Evolutionary conservation across 73 alveolate genomes (phyloP).

Genomic region (Tetrahymena borealis): DNA sequence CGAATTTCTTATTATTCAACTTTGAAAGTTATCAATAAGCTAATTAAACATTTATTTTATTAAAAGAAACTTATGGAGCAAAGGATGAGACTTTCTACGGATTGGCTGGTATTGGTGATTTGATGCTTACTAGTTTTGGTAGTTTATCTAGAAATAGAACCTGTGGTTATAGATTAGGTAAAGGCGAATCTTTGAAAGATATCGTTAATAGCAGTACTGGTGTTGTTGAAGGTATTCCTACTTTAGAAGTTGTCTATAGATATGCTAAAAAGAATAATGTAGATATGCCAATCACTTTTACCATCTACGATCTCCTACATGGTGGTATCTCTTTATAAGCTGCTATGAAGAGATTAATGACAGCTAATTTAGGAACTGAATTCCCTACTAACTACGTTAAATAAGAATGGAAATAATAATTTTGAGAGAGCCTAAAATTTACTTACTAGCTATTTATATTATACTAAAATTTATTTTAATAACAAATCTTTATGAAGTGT

Average conservation of each 20-base stretch:
- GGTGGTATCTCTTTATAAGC: constrained; percentile 6
- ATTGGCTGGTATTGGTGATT: constrained; percentile 61
- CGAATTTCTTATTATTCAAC: no score
- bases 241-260: constrained; percentile 31
- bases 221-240: constrained; percentile 44
- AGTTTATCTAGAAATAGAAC: constrained; percentile 34
- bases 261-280: constrained; percentile 3
- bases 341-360: constrained; percentile 12
- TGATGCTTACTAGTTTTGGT: constrained; percentile 54
- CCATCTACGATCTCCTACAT: constrained; percentile 19
- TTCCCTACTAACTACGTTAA: neutral
- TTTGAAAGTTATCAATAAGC: neutral
- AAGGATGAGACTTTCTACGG: constrained; percentile 53
- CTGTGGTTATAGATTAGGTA: constrained; percentile 34
- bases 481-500: no score
- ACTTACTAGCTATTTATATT: no score
- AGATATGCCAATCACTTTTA: constrained; percentile 34
- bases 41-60: neutral
- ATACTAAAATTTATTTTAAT: no score
- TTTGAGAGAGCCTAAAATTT: neutral
- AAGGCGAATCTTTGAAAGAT: constrained; percentile 27
- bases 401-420: neutral
- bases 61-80: constrained; percentile 32
- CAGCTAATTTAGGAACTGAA: neutral
- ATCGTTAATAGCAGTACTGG: constrained; percentile 23